phyloP scores from a whole-genome alignment of 1,284 basidiomycete genomes.

The Puccinia coronata region DNA sequence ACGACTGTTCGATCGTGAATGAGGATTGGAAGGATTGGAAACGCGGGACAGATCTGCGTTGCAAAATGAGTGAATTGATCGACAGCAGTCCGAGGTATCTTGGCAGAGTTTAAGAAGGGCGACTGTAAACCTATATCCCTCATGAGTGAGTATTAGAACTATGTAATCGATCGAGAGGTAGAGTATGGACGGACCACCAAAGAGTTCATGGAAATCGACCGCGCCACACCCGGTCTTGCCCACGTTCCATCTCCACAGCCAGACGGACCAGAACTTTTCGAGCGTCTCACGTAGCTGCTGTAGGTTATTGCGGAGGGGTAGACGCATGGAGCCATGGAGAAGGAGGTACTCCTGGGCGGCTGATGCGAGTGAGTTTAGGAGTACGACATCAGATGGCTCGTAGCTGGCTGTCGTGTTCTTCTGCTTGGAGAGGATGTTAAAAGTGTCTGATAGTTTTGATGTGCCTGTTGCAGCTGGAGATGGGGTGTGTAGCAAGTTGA shows the following conservation, averaged over 20 bases:
- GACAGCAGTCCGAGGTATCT: background rate
- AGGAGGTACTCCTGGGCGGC: slow-evolving; percentile 45
- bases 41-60: slow-evolving; percentile 15
- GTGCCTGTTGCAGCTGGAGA: background rate
- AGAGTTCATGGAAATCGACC: slow-evolving; percentile 42
- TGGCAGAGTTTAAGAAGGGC: slow-evolving; percentile 23
- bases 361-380: slow-evolving; percentile 19
- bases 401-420: background rate
- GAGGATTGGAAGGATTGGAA: slow-evolving; percentile 32
- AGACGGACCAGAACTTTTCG: slow-evolving; percentile 45
- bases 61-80: slow-evolving; percentile 26
- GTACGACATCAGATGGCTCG: slow-evolving; percentile 31
- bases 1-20: slow-evolving; percentile 27
- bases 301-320: background rate
- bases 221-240: slow-evolving; percentile 44
- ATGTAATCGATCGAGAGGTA: background rate
- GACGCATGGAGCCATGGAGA: slow-evolving; percentile 23
- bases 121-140: background rate
- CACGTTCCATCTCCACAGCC: slow-evolving; percentile 48
- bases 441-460: slow-evolving; percentile 14
- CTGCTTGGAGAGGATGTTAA: slow-evolving; percentile 6
- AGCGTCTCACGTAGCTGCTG: slow-evolving; percentile 25
- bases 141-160: background rate
- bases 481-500: slow-evolving; percentile 14
- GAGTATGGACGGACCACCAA: slow-evolving; percentile 32